phyloP scores from a whole-genome alignment of 306 rosid species.

The Cucurbita argyrosperma region DNA sequence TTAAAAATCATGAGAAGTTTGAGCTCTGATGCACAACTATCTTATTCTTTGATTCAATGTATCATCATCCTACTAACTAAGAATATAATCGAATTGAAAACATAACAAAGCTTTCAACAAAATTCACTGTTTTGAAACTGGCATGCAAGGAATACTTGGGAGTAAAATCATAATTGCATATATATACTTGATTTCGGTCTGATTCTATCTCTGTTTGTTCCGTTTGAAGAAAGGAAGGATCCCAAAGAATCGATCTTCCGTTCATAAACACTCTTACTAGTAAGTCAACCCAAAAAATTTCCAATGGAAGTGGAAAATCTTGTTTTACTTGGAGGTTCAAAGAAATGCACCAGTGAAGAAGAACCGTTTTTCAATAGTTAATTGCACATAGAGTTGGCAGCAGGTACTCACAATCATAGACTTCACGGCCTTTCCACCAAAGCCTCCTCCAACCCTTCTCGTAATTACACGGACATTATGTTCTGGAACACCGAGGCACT shows the following conservation, averaged over 20 bases:
- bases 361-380: neutral
- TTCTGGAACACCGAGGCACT: slow-evolving; percentile 68
- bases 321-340: neutral
- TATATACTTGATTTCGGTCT: neutral
- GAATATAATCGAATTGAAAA: neutral
- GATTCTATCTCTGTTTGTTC: no score
- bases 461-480: slow-evolving; percentile 71
- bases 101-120: neutral
- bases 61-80: neutral
- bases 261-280: neutral
- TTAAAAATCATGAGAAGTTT: neutral
- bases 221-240: no score
- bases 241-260: neutral
- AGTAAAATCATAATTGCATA: neutral
- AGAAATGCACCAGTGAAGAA: neutral
- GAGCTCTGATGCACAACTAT: no score
- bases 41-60: no score
- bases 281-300: neutral
- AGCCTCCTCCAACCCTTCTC: slow-evolving; percentile 91
- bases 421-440: slow-evolving; percentile 70
- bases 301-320: neutral
- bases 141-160: neutral
- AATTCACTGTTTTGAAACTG: neutral
- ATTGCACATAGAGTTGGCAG: neutral
- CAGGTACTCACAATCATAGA: slow-evolving; percentile 52